phyloP scores from a whole-genome alignment of 1,284 basidiomycete species.

The Inonotus obliquus region DNA sequence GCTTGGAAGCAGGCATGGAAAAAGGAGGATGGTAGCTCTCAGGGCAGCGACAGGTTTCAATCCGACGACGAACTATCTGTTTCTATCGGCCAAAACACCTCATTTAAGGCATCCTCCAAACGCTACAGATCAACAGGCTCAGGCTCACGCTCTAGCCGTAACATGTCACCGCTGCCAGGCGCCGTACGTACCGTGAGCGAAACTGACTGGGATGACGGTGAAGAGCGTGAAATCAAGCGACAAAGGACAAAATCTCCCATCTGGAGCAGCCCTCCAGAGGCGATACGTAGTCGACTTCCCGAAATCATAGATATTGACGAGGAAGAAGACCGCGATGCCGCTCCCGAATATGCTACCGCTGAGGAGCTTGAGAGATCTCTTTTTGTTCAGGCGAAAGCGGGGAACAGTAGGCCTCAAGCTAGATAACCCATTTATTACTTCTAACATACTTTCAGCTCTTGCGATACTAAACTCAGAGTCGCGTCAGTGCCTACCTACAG shows the following conservation, averaged over 20 bases:
- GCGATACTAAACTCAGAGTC: slow-evolving; percentile 17
- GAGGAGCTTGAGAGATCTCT: slow-evolving; percentile 15
- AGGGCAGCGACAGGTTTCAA: slow-evolving; percentile 26
- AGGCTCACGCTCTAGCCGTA: slow-evolving; percentile 13
- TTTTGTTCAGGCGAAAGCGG: slow-evolving; percentile 12
- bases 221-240: slow-evolving; percentile 13
- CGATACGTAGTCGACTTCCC: slow-evolving; percentile 18
- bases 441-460: slow-evolving; percentile 12
- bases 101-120: slow-evolving; percentile 28
- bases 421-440: not conserved
- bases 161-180: not conserved
- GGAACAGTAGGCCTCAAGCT: slow-evolving; percentile 17
- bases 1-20: slow-evolving; percentile 50
- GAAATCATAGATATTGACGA: slow-evolving; percentile 17
- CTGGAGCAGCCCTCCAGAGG: slow-evolving; percentile 5
- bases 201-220: not conserved
- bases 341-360: not conserved
- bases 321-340: not conserved
- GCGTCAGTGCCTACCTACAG: slow-evolving; percentile 11
- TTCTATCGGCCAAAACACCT: slow-evolving; percentile 26
- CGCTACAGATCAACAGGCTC: slow-evolving; percentile 24
- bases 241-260: slow-evolving; percentile 4
- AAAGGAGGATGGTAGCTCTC: slow-evolving; percentile 29
- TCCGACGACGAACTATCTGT: slow-evolving; percentile 29
- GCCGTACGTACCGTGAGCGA: slow-evolving; percentile 2